Evolutionary conservation across 176 grass and related monocot genomes (phyloP), one percentile per base, ranked within the genome.

Genomic region (Phragmites australis): DNA sequence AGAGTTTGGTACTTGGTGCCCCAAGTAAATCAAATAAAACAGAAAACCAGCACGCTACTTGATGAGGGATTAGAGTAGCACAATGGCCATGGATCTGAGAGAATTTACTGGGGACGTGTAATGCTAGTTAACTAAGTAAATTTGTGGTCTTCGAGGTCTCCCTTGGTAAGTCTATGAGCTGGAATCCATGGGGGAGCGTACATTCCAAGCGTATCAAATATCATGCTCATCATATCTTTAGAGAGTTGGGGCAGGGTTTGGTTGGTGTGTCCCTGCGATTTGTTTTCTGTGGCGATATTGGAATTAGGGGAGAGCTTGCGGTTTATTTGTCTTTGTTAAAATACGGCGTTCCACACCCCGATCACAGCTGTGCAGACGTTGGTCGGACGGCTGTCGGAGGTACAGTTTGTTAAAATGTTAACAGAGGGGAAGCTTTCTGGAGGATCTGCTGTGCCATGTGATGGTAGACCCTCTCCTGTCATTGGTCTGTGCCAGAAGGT

Each of bases 381-480:
- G 85, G 91, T 90, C 82, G 88, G 85, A 93, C 48, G 69, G 79
- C 68, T 90, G 88, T 90, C 91, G 74, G 85, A 75, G 81, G 73
- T 81, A 85, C 87, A 81, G 82, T 92, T 71, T 73, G 75, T 88
- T 88, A 84, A 81, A 81, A 78, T 73, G 75, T 88, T 88, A 84
- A 81, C 84, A 78, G 74, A 87, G 9, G 73, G 59, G 75, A 72
- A 73, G 70, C 85, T 87, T 73, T 84, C 58, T 77, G 85, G 81
- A 49, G 65, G 73, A 66, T 83, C 82, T 81, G 45, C 53, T 81
- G 71, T 72, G 55, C 82, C 82, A 85, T 85, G 82, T 89, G 87
- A 80, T 48, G 76, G 70, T 85, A 85, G 82, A 81, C 76, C 87
- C 82, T 88, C 76, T 85, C 62, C 76, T 89, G 70, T 89, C 76